Base-by-base conservation (phyloP, 108 stramenopile species). In the Poteriospumella lacustris region DNA sequence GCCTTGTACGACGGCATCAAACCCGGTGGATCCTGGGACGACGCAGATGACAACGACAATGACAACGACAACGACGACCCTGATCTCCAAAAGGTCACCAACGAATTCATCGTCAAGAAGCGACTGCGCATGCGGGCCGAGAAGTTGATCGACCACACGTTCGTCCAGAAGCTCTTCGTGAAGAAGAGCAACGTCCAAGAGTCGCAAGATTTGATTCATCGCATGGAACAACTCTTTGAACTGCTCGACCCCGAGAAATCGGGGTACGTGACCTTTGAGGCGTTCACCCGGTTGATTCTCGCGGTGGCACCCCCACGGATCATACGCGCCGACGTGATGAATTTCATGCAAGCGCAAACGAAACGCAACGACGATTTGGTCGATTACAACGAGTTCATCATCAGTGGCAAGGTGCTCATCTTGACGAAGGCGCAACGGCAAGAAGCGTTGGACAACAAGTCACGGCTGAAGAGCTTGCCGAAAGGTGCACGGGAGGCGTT, bases 381-480 rank as follows among this genome's bases (percentile, higher is more conserved):
- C 31, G 70, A 73, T 34, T 73, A 73, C 42, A 5, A 73, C 5
- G 70, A 73, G 41, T 73, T 73, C 31, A 56, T 56, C 43, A 73
- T 73, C 9, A 52, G 44, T 73, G 70, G 70, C 12, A 73, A 73
- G 36, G 70, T 73, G 31, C 9, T 73, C 5, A 34, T 73, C 38
- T 5, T 73, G 5, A 42, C 9, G 5, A 73, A 73, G 42, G 70
- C 12, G 42, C 29, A 26, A 26, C 31, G 3, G 15, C 19, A 12
- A 26, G 12, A 42, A 33, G 70, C 47, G 5, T 19, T 67, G 9
- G 64, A 38, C 36, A n/a, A n/a, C n/a, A n/a, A n/a, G n/a, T n/a
- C n/a, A n/a, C n/a, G n/a, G n/a, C n/a, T n/a, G n/a, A 67, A 41
- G 19, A 67, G 64, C 31, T 12, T 9, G 31, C 19, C 36, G 19